Evolutionary conservation across 2,329 filamentous ascomycete species (phyloP).

Genomic region (Pyrenochaeta sp.): DNA sequence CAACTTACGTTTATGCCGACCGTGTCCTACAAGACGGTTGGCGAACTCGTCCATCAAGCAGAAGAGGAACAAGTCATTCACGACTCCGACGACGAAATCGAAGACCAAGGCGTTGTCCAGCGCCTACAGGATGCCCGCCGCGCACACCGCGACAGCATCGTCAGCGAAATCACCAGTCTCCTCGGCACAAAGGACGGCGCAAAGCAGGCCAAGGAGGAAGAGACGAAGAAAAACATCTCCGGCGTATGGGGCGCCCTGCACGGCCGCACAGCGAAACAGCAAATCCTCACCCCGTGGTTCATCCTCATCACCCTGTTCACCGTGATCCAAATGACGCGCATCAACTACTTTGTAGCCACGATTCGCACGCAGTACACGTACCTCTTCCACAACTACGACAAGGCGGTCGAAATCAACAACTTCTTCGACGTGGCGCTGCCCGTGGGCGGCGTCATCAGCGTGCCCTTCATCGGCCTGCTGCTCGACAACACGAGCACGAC

Average conservation of each 20-base stretch:
- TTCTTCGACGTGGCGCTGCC: conserved; percentile 89
- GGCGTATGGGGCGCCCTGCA: conserved; percentile 91
- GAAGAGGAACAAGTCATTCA: conserved; percentile 61
- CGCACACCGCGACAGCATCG: conserved; percentile 67
- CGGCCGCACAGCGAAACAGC: conserved; percentile 70
- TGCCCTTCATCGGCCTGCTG: conserved; percentile 83
- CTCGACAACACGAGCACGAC: conserved; percentile 79
- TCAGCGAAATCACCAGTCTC: conserved; percentile 75
- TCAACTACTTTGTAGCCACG: conserved; percentile 94
- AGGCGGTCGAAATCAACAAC: conserved; percentile 75
- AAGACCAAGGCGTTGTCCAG: conserved; percentile 56
- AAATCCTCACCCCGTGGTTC: conserved; percentile 85
- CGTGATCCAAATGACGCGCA: conserved; percentile 69
- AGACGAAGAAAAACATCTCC: conserved; percentile 71
- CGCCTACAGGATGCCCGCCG: conserved; percentile 63
- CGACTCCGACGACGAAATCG: conserved; percentile 63
- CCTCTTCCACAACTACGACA: conserved; percentile 68
- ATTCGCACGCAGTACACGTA: conserved; percentile 82
- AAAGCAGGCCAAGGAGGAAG: conserved; percentile 69
- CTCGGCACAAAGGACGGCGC: conserved; percentile 71
- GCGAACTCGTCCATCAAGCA: conserved; percentile 79
- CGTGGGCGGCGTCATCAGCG: conserved; percentile 80
- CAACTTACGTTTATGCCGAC: conserved; percentile 58
- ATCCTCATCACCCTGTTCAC: conserved; percentile 84
- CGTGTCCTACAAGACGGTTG: conserved; percentile 64